Evolutionary conservation across 352 stramenopile genomes (phyloP).

Genomic region (Aphanomyces astaci): DNA sequence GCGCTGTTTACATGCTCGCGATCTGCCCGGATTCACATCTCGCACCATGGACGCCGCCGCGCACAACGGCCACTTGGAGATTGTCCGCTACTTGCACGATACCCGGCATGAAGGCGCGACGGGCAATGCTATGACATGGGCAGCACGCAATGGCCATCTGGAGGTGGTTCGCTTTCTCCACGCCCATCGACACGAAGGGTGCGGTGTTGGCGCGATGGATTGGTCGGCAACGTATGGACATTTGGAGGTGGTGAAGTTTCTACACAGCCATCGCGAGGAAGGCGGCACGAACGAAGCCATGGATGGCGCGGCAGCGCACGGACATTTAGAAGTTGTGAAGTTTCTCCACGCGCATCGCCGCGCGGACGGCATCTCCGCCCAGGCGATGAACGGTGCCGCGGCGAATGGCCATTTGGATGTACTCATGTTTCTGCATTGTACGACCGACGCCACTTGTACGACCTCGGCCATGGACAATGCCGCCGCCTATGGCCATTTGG

Average conservation of each 20-base stretch:
- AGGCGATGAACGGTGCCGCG: constrained; percentile 13
- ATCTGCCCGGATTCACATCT: constrained; percentile 33
- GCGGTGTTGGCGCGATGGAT: background rate
- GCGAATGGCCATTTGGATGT: constrained; percentile 9
- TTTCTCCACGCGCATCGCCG: background rate
- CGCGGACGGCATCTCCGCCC: background rate
- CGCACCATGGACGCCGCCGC: constrained; percentile 21
- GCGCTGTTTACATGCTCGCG: constrained; percentile 36
- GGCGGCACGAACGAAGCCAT: constrained; percentile 12
- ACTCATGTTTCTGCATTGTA: too few species aligned
- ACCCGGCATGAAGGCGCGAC: background rate
- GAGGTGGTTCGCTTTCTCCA: background rate
- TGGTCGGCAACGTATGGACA: background rate
- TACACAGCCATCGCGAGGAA: background rate
- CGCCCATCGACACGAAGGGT: background rate
- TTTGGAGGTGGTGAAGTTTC: background rate
- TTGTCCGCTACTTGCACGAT: background rate
- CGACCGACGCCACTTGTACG: too few species aligned
- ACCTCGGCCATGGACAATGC: too few species aligned
- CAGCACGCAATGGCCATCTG: background rate
- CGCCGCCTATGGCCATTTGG: too few species aligned
- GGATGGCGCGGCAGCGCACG: constrained; percentile 9
- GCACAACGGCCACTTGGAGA: background rate
- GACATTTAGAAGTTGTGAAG: background rate
- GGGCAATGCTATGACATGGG: background rate